Percentiles rank a stretch among this genome's conserved stretches.
Evolutionary conservation across 2,329 filamentous ascomycete species (phyloP).

Genomic region (Ophiocordyceps camponoti-rufipedis): DNA sequence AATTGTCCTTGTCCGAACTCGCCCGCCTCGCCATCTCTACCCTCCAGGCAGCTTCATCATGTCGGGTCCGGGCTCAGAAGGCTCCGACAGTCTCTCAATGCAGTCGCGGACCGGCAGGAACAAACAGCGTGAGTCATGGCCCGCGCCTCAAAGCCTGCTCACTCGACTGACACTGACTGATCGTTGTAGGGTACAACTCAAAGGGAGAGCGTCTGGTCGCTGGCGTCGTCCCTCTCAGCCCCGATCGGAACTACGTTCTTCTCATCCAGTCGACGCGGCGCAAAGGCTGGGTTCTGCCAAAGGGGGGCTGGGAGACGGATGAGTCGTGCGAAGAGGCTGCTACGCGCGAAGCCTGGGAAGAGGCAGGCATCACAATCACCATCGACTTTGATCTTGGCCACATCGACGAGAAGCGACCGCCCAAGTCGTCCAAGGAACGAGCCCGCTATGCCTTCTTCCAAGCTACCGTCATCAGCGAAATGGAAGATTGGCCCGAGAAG

Average conservation of each 20-base stretch:
- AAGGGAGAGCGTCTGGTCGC: conserved; percentile 90
- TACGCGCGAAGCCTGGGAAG: conserved; percentile 88
- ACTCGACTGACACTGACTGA: conserved; percentile 2
- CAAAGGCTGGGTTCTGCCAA: conserved; percentile 90
- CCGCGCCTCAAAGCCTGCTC: background rate
- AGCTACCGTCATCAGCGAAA: conserved; percentile 71
- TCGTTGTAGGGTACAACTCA: conserved; percentile 60
- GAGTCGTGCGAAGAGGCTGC: conserved; percentile 77
- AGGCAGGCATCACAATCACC: conserved; percentile 77
- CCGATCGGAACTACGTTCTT: conserved; percentile 74
- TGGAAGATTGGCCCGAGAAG: conserved; percentile 80
- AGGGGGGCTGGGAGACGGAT: conserved; percentile 94
- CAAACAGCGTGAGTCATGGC: conserved; percentile 55
- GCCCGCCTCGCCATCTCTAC: background rate
- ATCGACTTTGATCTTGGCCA: conserved; percentile 73
- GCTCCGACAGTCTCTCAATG: conserved; percentile 33
- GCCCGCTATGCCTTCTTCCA: conserved; percentile 68
- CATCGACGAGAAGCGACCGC: conserved; percentile 68
- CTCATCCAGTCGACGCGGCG: conserved; percentile 84
- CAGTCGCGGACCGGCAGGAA: conserved; percentile 59
- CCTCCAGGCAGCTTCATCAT: conserved; percentile 7
- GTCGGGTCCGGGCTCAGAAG: conserved; percentile 18
- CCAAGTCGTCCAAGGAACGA: conserved; percentile 48
- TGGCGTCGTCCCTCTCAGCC: conserved; percentile 76
- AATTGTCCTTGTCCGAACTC: background rate